phyloP scores from a whole-genome alignment of 73 alveolate genomes.

The Paramecium sonneborni region DNA sequence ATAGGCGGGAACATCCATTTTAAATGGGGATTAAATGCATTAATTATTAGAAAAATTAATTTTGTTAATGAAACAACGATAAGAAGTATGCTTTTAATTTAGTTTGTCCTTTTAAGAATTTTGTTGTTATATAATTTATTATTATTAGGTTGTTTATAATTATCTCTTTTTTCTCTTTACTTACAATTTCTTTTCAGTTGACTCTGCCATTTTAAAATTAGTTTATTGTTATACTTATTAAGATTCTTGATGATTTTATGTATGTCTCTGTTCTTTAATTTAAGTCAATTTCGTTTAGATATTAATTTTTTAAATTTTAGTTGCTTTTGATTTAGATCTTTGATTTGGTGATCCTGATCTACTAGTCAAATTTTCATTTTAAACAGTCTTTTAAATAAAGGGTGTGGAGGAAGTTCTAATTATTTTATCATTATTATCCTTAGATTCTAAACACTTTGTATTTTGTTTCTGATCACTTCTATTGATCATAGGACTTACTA shows the following conservation, averaged over 20 bases:
- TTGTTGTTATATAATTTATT: background rate
- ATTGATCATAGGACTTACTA: background rate
- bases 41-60: constrained; percentile 47
- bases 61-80: constrained; percentile 45
- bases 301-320: background rate
- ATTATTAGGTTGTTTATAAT: background rate
- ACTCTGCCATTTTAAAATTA: background rate
- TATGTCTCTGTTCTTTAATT: background rate
- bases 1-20: constrained; percentile 61
- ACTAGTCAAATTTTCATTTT: constrained; percentile 42
- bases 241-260: background rate
- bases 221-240: background rate
- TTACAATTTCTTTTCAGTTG: background rate
- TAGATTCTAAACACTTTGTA: background rate
- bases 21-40: constrained; percentile 7
- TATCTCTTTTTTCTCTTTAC: background rate
- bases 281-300: background rate
- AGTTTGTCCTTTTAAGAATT: constrained; percentile 29
- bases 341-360: background rate
- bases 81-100: constrained; percentile 22
- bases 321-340: background rate
- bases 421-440: background rate
- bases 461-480: background rate
- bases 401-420: constrained; percentile 31
- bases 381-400: background rate